A percentile compares a stretch with the other conserved stretches of the same genome.
These are phyloP conservation scores for Ormosia semicastrata DNA, from an alignment of 306 rosid genomes.

Conservation along the genomic window DNA sequence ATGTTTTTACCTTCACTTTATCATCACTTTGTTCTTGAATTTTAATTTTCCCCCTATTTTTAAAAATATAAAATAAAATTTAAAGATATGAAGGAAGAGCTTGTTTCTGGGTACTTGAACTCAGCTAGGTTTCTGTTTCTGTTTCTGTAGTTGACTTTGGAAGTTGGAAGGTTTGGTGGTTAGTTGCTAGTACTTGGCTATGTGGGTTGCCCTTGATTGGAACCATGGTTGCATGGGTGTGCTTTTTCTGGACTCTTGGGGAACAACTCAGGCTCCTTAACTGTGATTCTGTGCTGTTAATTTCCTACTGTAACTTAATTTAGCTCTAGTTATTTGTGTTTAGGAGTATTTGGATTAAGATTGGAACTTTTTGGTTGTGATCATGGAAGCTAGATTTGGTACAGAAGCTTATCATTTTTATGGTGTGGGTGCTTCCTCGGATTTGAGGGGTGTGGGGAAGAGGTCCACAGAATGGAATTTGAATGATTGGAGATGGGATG, in stretches of 20 bases:
- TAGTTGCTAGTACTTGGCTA: conserved; percentile 32
- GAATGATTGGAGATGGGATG: conserved; percentile 68
- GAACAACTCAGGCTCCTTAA: conserved; percentile 47
- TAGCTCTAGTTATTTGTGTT: neutral
- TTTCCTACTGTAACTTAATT: conserved; percentile 24
- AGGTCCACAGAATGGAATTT: conserved; percentile 60
- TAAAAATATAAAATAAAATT: too few species aligned
- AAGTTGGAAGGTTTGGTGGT: conserved; percentile 23
- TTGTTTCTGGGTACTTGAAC: conserved; percentile 8
- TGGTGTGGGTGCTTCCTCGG: conserved; percentile 45
- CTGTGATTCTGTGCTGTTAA: conserved; percentile 24
- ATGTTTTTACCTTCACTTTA: neutral
- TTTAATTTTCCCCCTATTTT: neutral
- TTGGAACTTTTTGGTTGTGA: conserved; percentile 13
- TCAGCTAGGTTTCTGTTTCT: conserved; percentile 8
- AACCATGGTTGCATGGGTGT: conserved; percentile 50
- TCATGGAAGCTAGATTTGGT: conserved; percentile 68
- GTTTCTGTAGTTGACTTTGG: conserved; percentile 22
- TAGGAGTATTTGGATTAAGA: neutral
- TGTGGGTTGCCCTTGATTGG: conserved; percentile 59
- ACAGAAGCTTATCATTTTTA: conserved; percentile 42
- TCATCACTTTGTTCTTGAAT: conserved; percentile 10
- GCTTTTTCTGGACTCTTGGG: conserved; percentile 55
- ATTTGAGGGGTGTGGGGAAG: conserved; percentile 47
- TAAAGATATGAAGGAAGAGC: neutral